Percentiles rank a stretch among this genome's conserved stretches.
Conservation (phyloP, 2,329 filamentous ascomycete species). For the Rhinocladiella similis region DNA sequence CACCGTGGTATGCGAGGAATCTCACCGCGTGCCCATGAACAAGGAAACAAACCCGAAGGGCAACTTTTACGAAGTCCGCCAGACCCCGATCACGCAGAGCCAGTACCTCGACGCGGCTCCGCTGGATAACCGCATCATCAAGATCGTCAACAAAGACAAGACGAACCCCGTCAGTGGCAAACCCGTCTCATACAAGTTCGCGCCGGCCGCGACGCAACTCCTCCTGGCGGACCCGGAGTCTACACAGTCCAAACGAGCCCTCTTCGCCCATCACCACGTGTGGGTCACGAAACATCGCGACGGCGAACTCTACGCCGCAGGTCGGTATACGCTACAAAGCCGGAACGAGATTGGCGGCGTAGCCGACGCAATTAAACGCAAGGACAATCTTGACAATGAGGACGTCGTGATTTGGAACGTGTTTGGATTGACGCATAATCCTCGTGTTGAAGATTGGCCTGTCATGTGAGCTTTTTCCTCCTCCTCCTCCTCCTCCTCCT, state of each 20-base stretch:
- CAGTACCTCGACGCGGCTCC: conserved; percentile 56
- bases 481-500: too few relatives aligned
- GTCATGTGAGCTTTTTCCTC: conserved; percentile 48
- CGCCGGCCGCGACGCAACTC: conserved; percentile 48
- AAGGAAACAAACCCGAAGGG: conserved; percentile 60
- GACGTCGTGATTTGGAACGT: conserved; percentile 54
- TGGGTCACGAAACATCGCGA: conserved; percentile 55
- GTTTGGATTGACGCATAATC: conserved; percentile 55
- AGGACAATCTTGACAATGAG: conserved; percentile 44
- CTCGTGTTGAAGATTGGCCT: conserved; percentile 53
- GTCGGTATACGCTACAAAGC: conserved; percentile 49
- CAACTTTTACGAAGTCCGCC: conserved; percentile 59
- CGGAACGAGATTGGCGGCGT: conserved; percentile 46
- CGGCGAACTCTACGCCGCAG: conserved; percentile 51
- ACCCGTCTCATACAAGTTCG: conserved; percentile 51
- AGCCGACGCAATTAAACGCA: conserved; percentile 43
- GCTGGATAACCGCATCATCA: conserved; percentile 45
- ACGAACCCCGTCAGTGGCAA: conserved; percentile 46
- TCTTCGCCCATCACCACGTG: conserved; percentile 52
- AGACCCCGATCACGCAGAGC: conserved; percentile 49
- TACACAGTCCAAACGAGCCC: conserved; percentile 47
- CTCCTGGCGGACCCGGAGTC: conserved; percentile 47
- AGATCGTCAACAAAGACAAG: conserved; percentile 48
- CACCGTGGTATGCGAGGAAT: conserved; percentile 56
- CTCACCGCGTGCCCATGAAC: conserved; percentile 50